Percentiles rank a stretch among this genome's conserved stretches.
phyloP scores from a whole-genome alignment of 345 rosid genomes.

The Populus alba region DNA sequence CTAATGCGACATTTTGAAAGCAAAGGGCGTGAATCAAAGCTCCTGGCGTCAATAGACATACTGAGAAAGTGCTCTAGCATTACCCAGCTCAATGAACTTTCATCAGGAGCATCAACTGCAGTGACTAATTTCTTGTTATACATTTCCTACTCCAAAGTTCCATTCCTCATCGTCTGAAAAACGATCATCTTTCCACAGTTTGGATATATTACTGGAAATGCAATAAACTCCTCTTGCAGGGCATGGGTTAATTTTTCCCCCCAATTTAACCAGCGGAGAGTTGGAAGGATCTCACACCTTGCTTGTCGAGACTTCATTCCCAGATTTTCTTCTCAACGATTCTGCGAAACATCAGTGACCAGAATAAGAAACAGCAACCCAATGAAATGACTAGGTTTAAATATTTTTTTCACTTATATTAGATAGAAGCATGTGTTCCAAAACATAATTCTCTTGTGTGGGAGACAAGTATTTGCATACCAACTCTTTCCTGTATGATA shows the following conservation, averaged over 20 bases:
- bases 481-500: constrained; percentile 51
- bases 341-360: constrained; percentile 17
- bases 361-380: not conserved
- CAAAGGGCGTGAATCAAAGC: too few relatives aligned
- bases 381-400: not conserved
- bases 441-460: constrained; percentile 3
- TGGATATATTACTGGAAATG: not conserved
- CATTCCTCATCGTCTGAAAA: not conserved
- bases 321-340: constrained; percentile 34
- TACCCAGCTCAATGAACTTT: not conserved
- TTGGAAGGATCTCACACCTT: not conserved
- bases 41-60: not conserved
- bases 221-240: not conserved
- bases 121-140: not conserved
- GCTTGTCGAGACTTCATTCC: constrained; percentile 13
- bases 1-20: not conserved
- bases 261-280: not conserved
- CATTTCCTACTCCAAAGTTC: not conserved
- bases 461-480: constrained; percentile 40
- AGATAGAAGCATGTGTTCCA: not conserved
- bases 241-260: not conserved
- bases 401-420: not conserved
- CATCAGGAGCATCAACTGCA: constrained; percentile 1
- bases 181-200: not conserved
- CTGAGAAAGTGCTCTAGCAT: not conserved